Base-by-base conservation (phyloP, 2,329 filamentous ascomycete genomes). In the Ophiostoma sp. region DNA sequence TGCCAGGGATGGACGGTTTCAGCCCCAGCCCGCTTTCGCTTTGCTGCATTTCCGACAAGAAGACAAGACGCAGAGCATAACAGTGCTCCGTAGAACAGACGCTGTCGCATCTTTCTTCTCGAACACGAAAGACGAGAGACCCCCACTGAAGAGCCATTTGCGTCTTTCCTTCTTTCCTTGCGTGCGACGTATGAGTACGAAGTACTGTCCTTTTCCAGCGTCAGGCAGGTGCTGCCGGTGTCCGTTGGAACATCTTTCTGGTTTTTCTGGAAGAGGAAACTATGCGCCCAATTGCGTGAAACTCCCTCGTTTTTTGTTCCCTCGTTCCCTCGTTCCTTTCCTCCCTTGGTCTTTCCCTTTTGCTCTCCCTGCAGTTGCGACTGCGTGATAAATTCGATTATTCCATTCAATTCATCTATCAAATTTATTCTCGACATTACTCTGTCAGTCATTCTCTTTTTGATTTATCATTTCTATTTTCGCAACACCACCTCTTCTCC, bases 1-100 rank as follows among this genome's bases (percentile, higher is more conserved):
- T 50, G 64, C 22, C 66, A 69, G 66, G 66, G 66, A 69, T 69
- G 68, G n/a, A 8, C 68, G 33, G 66, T 70, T 70, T 70, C 68
- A 70, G 50, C 68, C 68, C 50, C 68, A 57, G 68, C 50, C 68
- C 50, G 50, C 50, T 19, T 59, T 52, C 28, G 50, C 48, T 69
- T 69, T 69, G 28, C 66, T 52, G 66, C 48, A 22, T 22, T 55
- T 52, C 66, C 64, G 42, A 48, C 64, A 52, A 17, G 28, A 19
- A 33, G 6, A 69, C 31, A 11, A 19, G n/a, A 31, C 2, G 55
- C 31, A 57, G 25, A 3, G 9, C 3, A 15, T 31, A 57, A n/a
- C n/a, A n/a, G n/a, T n/a, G n/a, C n/a, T 57, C 25, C 25, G 25
- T 15, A 57, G 1, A 15, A 45, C 12, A 19, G 42, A 45, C 19